Conservation (phyloP, 108 stramenopile species). For the Hondaea fermentalgiana region DNA sequence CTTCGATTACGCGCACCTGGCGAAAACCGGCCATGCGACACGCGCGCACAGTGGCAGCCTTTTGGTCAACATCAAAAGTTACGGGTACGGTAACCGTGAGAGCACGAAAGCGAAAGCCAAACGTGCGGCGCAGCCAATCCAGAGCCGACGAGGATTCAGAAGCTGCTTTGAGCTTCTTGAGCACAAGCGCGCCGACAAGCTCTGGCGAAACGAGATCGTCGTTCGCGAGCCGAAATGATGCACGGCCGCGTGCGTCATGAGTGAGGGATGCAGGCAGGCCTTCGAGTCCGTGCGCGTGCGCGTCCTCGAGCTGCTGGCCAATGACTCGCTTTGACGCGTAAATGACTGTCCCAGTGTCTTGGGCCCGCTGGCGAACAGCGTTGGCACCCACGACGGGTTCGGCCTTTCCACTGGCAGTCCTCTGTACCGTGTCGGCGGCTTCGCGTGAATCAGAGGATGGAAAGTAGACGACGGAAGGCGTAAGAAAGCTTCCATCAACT, state of each 20-base stretch:
- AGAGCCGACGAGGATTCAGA: not conserved
- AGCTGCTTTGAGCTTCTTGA: not conserved
- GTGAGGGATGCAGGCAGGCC: not conserved
- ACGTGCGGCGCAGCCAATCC: not conserved
- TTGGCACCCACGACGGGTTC: not conserved
- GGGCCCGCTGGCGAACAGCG: not conserved
- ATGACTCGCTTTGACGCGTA: not conserved
- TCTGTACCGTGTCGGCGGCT: too few species aligned
- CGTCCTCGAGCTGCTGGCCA: not conserved
- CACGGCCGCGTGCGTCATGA: not conserved
- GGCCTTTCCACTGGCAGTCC: not conserved
- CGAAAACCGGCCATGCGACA: not conserved
- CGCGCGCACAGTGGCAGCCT: not conserved
- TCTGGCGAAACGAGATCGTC: not conserved
- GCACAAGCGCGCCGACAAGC: not conserved
- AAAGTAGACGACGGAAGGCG: not conserved
- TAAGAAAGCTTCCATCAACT: not conserved
- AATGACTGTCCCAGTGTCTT: not conserved
- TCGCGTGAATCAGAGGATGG: too few species aligned
- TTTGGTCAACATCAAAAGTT: not conserved
- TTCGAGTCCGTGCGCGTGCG: not conserved
- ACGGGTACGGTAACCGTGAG: conserved; percentile 1
- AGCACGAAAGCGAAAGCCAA: not conserved
- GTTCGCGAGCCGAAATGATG: not conserved
- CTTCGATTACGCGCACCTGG: not conserved